A percentile compares a stretch with the other conserved stretches of the same genome.
phyloP scores from a whole-genome alignment of 305 asterid genomes.

The Andrographis paniculata region DNA sequence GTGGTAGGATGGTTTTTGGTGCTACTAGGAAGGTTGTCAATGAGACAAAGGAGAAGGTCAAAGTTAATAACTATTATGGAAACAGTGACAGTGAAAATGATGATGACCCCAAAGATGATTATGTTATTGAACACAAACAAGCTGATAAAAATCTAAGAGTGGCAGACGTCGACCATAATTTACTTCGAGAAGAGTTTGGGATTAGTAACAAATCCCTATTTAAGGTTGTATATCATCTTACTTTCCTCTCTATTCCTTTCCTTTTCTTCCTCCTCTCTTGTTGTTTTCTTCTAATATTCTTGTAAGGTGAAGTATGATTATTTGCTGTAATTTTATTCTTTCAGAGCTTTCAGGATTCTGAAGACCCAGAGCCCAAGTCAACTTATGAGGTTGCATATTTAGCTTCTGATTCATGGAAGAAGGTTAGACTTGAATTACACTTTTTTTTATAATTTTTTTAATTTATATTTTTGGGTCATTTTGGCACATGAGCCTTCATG shows the following conservation, averaged over 20 bases:
- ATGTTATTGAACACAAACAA: conserved; percentile 24
- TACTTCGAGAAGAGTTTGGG: conserved; percentile 61
- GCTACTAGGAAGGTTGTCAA: conserved; percentile 41
- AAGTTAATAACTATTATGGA: conserved; percentile 48
- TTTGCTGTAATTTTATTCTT: conserved; percentile 12
- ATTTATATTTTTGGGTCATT: no score
- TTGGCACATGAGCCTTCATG: neutral
- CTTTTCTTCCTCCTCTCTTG: neutral
- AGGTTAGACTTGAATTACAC: conserved; percentile 47
- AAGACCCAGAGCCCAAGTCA: conserved; percentile 57
- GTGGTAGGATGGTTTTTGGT: conserved; percentile 84
- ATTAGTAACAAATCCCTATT: conserved; percentile 45
- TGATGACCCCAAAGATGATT: conserved; percentile 32
- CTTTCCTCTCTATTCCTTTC: conserved; percentile 3
- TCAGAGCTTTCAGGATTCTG: conserved; percentile 54
- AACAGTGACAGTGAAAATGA: conserved; percentile 73
- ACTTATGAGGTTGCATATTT: conserved; percentile 59
- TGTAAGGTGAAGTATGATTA: neutral
- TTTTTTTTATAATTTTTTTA: no score
- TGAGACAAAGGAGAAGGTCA: conserved; percentile 31
- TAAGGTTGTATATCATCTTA: conserved; percentile 41
- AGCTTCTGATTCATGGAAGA: conserved; percentile 64
- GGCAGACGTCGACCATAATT: conserved; percentile 47
- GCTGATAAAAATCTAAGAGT: conserved; percentile 31
- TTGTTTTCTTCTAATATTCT: neutral